Percentiles rank a stretch among this genome's conserved stretches.
Evolutionary conservation across 345 rosid species (phyloP).

Genomic region (Eutrema japonicum): DNA sequence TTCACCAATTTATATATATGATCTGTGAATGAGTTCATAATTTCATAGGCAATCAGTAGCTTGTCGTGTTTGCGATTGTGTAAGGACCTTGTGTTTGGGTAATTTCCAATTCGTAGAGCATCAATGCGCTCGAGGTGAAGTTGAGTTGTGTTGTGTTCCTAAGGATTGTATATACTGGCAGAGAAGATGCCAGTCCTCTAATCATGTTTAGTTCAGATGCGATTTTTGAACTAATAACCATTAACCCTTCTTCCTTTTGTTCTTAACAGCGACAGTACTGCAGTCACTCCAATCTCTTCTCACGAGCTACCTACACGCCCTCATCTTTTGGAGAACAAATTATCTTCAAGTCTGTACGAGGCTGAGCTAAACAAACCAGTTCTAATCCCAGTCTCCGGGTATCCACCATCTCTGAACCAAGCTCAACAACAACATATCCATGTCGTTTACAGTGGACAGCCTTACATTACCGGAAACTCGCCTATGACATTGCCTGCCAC

Average conservation of each 20-base stretch:
- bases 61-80: too few species aligned
- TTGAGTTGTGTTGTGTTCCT: neutral
- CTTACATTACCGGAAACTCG: conserved; percentile 48
- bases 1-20: too few species aligned
- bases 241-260: neutral
- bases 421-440: conserved; percentile 52
- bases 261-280: conserved; percentile 29
- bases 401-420: conserved; percentile 51
- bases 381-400: conserved; percentile 50
- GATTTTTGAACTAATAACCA: conserved; percentile 1
- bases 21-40: too few species aligned
- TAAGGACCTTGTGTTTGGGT: conserved; percentile 13
- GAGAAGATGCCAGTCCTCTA: neutral
- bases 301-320: conserved; percentile 26
- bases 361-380: conserved; percentile 42
- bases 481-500: conserved; percentile 43
- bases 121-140: neutral
- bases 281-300: conserved; percentile 26
- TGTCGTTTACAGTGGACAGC: conserved; percentile 47
- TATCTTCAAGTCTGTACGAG: conserved; percentile 38
- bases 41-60: too few species aligned
- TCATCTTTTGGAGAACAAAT: conserved; percentile 46
- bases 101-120: neutral
- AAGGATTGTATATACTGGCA: neutral
- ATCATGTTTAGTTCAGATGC: neutral